Percentiles rank a stretch among this genome's conserved stretches.
These are phyloP conservation scores for Funneliformis geosporum DNA, from an alignment of 192 early-diverging fungal species.

Conservation along the genomic window DNA sequence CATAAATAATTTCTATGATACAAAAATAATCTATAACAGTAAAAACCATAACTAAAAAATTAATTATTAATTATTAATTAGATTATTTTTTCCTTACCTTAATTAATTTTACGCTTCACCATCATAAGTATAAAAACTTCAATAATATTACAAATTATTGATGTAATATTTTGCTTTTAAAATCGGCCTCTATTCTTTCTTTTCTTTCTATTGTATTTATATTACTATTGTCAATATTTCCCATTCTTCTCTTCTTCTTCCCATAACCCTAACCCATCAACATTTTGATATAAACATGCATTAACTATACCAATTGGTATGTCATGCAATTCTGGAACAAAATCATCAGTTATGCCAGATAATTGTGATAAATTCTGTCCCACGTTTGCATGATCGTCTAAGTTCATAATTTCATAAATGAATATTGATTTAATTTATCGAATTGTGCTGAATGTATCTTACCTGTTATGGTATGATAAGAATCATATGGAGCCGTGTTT, in stretches of 20 bases:
- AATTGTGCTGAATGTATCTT: conserved; percentile 32
- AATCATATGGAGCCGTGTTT: conserved; percentile 75
- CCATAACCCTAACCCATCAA: conserved; percentile 32
- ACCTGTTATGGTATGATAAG: conserved; percentile 75
- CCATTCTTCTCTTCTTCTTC: not conserved
- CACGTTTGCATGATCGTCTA: conserved; percentile 59
- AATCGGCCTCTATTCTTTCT: not conserved
- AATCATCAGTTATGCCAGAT: conserved; percentile 50
- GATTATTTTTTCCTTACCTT: too few species aligned
- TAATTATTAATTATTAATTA: too few species aligned
- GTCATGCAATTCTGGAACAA: conserved; percentile 63
- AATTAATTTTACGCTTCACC: too few species aligned
- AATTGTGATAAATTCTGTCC: conserved; percentile 44
- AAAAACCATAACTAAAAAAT: too few species aligned
- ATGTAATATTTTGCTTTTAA: not conserved
- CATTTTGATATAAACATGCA: conserved; percentile 65
- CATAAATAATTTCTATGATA: too few species aligned
- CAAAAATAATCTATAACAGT: too few species aligned
- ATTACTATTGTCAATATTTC: not conserved
- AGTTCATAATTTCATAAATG: not conserved
- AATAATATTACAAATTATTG: too few species aligned
- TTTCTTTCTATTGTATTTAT: not conserved
- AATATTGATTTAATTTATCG: not conserved
- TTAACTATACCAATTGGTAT: conserved; percentile 74
- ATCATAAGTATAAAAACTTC: too few species aligned